These are phyloP conservation scores for Rhodosporidiobolus sp. DNA, from an alignment of 768 basidiomycete species.

Conservation along the genomic window DNA sequence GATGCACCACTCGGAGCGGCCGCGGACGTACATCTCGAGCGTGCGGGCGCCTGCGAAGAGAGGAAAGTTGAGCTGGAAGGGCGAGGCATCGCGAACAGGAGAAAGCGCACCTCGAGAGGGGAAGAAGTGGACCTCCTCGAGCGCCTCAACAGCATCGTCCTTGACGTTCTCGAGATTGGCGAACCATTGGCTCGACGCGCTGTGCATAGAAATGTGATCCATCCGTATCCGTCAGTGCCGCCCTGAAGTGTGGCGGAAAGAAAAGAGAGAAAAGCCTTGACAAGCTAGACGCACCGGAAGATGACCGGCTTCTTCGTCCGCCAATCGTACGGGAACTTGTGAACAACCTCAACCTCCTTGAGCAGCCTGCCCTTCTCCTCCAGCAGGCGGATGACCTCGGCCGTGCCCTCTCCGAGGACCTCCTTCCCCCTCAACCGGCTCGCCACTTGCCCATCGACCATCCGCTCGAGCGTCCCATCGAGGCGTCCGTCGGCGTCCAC, in stretches of 20 bases:
- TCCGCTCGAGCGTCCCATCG: slow-evolving; percentile 58
- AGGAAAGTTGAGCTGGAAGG: background rate
- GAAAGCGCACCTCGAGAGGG: slow-evolving; percentile 65
- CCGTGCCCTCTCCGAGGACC: slow-evolving; percentile 70
- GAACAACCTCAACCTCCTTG: slow-evolving; percentile 68
- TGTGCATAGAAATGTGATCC: slow-evolving; percentile 46
- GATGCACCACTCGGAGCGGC: slow-evolving; percentile 97
- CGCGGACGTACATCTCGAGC: slow-evolving; percentile 78
- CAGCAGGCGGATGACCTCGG: slow-evolving; percentile 64
- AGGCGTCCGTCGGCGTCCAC: slow-evolving; percentile 76
- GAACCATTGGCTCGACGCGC: slow-evolving; percentile 97
- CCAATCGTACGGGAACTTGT: slow-evolving; percentile 96
- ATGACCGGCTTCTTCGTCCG: slow-evolving; percentile 90
- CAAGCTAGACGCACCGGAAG: slow-evolving; percentile 64
- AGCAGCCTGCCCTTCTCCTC: slow-evolving; percentile 57
- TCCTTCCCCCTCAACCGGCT: slow-evolving; percentile 61
- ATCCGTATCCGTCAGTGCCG: background rate
- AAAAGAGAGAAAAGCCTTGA: background rate
- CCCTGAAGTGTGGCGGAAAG: background rate
- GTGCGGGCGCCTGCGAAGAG: slow-evolving; percentile 68
- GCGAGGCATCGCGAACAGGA: background rate
- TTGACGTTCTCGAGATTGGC: slow-evolving; percentile 86
- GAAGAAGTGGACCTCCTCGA: slow-evolving; percentile 69
- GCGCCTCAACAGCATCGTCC: slow-evolving; percentile 64
- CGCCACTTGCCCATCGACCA: slow-evolving; percentile 57